Conservation (phyloP, 768 basidiomycete species). For the Suillus tomentosus region DNA sequence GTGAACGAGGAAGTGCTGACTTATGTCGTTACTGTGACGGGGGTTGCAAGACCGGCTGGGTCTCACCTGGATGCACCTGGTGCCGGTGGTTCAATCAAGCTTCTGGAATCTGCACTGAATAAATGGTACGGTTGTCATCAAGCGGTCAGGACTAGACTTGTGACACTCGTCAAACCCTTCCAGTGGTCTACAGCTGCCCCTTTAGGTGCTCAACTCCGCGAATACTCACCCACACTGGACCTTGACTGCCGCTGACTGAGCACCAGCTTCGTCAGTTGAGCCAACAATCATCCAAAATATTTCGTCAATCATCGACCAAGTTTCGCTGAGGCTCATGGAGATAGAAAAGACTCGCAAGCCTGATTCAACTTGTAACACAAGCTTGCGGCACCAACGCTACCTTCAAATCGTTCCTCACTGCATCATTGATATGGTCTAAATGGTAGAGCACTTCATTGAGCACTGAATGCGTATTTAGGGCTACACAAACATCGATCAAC, state of each 20-base stretch:
- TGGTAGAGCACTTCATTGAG: not conserved
- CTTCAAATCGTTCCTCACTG: not conserved
- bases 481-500: constrained; percentile 1
- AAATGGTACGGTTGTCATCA: not conserved
- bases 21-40: not conserved
- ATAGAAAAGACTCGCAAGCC: not conserved
- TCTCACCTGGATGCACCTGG: not conserved
- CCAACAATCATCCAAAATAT: not conserved
- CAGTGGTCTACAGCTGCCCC: not conserved
- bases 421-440: not conserved
- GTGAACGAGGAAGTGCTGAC: not conserved
- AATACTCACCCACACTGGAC: not conserved
- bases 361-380: not conserved
- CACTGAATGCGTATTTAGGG: not conserved
- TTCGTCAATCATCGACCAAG: not conserved
- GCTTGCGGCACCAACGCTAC: not conserved
- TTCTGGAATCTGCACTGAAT: not conserved
- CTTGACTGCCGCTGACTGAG: not conserved
- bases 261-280: not conserved
- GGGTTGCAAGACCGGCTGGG: not conserved
- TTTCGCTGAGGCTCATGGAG: not conserved
- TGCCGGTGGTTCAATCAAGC: not conserved
- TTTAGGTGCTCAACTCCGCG: not conserved
- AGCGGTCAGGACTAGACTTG: not conserved
- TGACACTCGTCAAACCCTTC: not conserved